These are phyloP conservation scores for Starmerella stigmatis DNA, from an alignment of 805 yeast species.

Conservation along the genomic window DNA sequence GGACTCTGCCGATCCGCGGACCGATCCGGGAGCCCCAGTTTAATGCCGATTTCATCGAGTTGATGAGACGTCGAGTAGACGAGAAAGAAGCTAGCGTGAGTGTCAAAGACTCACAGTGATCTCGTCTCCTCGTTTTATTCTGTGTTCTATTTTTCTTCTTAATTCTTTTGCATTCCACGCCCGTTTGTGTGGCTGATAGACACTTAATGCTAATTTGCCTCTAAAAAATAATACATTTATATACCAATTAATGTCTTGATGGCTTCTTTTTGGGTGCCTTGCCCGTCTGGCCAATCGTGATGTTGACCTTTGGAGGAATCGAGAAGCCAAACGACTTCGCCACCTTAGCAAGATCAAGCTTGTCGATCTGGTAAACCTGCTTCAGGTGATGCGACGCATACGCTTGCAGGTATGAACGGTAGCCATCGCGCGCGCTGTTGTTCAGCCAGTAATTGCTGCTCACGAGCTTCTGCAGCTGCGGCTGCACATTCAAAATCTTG, in stretches of 20 bases:
- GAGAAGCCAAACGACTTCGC: conserved; percentile 88
- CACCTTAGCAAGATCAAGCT: conserved; percentile 84
- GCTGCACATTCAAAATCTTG: conserved; percentile 93
- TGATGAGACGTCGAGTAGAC: conserved; percentile 2
- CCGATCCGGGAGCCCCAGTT: conserved; percentile 14
- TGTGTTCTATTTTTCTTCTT: too few relatives aligned
- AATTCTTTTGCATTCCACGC: too few relatives aligned
- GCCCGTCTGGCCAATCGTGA: conserved; percentile 75
- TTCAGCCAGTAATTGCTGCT: conserved; percentile 88
- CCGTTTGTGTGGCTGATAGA: too few relatives aligned
- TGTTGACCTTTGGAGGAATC: conserved; percentile 93
- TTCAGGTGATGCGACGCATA: conserved; percentile 94
- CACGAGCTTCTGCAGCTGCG: conserved; percentile 82
- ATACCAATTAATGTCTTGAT: background rate
- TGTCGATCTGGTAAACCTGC: conserved; percentile 92
- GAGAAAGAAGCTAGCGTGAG: conserved; percentile 5
- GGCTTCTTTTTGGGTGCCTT: background rate
- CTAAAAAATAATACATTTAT: too few relatives aligned
- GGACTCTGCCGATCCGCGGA: conserved; percentile 26
- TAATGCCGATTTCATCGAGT: conserved; percentile 4
- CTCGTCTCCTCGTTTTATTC: too few relatives aligned
- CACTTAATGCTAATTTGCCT: too few relatives aligned
- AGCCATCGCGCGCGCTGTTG: conserved; percentile 93
- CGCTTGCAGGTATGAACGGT: conserved; percentile 92
- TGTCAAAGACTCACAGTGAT: too few relatives aligned